These are phyloP conservation scores for Rachicladosporium sp. DNA, from an alignment of 2,329 filamentous ascomycete species.

Conservation along the genomic window DNA sequence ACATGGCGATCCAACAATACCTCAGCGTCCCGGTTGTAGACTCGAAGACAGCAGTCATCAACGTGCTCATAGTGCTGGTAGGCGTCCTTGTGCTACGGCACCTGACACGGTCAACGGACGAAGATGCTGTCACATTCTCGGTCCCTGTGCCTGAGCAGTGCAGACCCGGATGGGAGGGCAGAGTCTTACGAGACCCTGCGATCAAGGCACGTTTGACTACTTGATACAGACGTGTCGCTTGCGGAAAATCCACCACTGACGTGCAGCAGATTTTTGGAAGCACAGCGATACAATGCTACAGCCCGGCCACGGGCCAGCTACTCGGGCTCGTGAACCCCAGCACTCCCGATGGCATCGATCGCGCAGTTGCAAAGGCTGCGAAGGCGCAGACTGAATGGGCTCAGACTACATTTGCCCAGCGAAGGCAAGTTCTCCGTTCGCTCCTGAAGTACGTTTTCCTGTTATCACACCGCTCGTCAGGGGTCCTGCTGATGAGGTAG, in stretches of 20 bases:
- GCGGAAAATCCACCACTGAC: too few species aligned
- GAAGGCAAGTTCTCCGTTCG: slow-evolving; percentile 67
- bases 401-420: slow-evolving; percentile 61
- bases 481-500: slow-evolving; percentile 17
- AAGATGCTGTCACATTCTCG: slow-evolving; percentile 16
- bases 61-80: too few species aligned
- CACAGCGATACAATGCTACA: slow-evolving; percentile 68
- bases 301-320: slow-evolving; percentile 75
- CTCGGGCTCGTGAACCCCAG: slow-evolving; percentile 69
- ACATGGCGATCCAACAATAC: too few species aligned
- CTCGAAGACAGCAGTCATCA: too few species aligned
- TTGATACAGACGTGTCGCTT: too few species aligned
- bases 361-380: slow-evolving; percentile 59
- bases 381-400: slow-evolving; percentile 68
- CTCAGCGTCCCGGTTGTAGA: too few species aligned
- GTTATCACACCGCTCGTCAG: background rate
- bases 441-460: slow-evolving; percentile 47
- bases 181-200: slow-evolving; percentile 45
- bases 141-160: slow-evolving; percentile 48
- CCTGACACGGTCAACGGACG: background rate
- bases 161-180: slow-evolving; percentile 39
- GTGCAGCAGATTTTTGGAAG: slow-evolving; percentile 38
- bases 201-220: slow-evolving; percentile 37
- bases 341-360: slow-evolving; percentile 65
- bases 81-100: too few species aligned